phyloP scores from a whole-genome alignment of 1,284 basidiomycete genomes.

The Austropuccinia psidii region DNA sequence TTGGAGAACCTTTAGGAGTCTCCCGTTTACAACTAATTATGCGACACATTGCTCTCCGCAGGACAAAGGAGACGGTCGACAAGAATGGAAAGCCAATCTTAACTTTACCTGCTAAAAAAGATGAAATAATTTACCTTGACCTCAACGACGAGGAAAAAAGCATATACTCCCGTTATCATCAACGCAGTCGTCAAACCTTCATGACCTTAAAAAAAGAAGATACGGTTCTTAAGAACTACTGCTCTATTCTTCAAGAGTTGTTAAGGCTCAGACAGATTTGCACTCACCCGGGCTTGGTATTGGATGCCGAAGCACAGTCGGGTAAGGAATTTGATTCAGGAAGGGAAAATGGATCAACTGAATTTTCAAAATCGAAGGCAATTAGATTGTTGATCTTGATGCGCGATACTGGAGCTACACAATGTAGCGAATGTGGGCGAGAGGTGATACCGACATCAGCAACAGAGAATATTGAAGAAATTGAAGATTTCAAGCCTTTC shows the following conservation, averaged over 20 bases:
- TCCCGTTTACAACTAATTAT: slow-evolving; percentile 93
- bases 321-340: slow-evolving; percentile 56
- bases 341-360: slow-evolving; percentile 62
- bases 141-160: slow-evolving; percentile 73
- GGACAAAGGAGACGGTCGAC: slow-evolving; percentile 83
- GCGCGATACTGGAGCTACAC: slow-evolving; percentile 73
- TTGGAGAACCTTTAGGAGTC: slow-evolving; percentile 65
- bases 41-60: slow-evolving; percentile 88
- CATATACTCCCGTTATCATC: slow-evolving; percentile 81
- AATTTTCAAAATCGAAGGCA: slow-evolving; percentile 68
- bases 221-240: slow-evolving; percentile 88
- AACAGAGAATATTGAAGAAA: slow-evolving; percentile 42
- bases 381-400: slow-evolving; percentile 69
- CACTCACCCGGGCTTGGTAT: slow-evolving; percentile 84
- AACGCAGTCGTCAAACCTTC: slow-evolving; percentile 82
- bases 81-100: slow-evolving; percentile 77
- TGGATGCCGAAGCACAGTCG: slow-evolving; percentile 39
- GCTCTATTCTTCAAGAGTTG: slow-evolving; percentile 92
- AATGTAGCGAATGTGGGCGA: slow-evolving; percentile 74
- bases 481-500: slow-evolving; percentile 40
- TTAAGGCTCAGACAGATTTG: slow-evolving; percentile 92
- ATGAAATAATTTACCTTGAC: slow-evolving; percentile 74
- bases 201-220: slow-evolving; percentile 65
- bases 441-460: slow-evolving; percentile 60
- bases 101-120: slow-evolving; percentile 73